phyloP scores from a whole-genome alignment of 1,284 basidiomycete species.

The Cryptococcus wingfieldii region DNA sequence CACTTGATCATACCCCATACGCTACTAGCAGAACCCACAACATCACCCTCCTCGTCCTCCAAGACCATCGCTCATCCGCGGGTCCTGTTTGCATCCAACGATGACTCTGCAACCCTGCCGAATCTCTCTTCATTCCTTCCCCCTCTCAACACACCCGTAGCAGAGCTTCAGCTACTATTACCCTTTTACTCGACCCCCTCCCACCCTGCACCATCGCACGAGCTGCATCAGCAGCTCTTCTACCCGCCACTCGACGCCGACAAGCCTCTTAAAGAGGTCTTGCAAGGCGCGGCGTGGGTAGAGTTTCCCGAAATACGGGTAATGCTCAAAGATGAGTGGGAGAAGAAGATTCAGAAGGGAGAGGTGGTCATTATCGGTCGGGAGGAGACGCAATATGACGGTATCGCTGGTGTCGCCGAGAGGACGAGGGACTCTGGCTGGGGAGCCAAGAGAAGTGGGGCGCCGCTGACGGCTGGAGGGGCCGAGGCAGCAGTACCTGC shows the following conservation, averaged over 20 bases:
- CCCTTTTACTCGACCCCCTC: conserved; percentile 28
- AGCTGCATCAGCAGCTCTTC: conserved; percentile 25
- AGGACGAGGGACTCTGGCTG: conserved; percentile 55
- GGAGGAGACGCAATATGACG: conserved; percentile 31
- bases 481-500: conserved; percentile 55
- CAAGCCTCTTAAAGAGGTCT: conserved; percentile 52
- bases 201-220: conserved; percentile 11
- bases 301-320: conserved; percentile 78
- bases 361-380: conserved; percentile 42
- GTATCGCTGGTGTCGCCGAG: conserved; percentile 45
- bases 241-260: conserved; percentile 60
- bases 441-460: conserved; percentile 32
- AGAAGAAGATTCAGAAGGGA: conserved; percentile 50
- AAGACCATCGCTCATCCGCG: conserved; percentile 20
- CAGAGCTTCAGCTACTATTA: conserved; percentile 15
- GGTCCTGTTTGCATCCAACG: conserved; percentile 18
- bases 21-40: conserved; percentile 1
- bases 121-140: conserved; percentile 24
- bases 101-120: conserved; percentile 3
- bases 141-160: not conserved
- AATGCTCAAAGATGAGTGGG: conserved; percentile 60
- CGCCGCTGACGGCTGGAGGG: conserved; percentile 4
- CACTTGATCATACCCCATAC: conserved; percentile 59
- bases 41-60: conserved; percentile 15
- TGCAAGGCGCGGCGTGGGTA: conserved; percentile 63